Evolutionary conservation across 495 filamentous ascomycete genomes (phyloP), one percentile per base, ranked within the genome.

Genomic region (Penicillium paradoxum): DNA sequence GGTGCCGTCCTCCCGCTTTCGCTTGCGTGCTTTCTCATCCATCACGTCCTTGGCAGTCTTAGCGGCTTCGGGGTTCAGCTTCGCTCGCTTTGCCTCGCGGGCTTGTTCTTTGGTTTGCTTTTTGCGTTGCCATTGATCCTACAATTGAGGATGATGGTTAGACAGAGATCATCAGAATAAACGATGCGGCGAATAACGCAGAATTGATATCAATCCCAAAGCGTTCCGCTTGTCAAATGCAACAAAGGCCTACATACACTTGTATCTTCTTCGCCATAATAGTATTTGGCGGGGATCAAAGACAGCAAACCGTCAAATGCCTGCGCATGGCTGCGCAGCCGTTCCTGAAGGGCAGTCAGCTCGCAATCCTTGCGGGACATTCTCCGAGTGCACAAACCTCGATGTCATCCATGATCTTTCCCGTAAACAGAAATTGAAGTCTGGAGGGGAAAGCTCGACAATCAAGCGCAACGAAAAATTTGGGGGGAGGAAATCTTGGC

Each of bases 281-380:
- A 96, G 59, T 87, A 83, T 68, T 92, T 91, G 18, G 90, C 91
- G 24, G 93, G 93, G 62, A 96, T 96, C 42, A 98, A 76, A 22
- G 91, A 92, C 55, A 98, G 78, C 15, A 98, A 72, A 49, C 91
- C 90, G 66, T 96, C 87, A 64, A 98, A 97, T 54, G 91, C 84
- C 69, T 87, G 79, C 29, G 89, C 83, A 65, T 96, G 88, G 70
- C 83, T 86, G 67, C 83, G 85, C 58, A 98, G 79, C 58, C 90
- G 89, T 62, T 91, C 89, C 93, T 75, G 56, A 30, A 33, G 36
- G 30, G 5, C 10, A 55, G 56, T 66, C 51, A 66, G 51, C 33
- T 44, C 34, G 37, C 36, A 33, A 21, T 24, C 27, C 44, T 33
- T 37, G 46, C 46, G 33, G 42, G 42, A 19, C 29, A 51, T 49